Evolutionary conservation across 2,329 filamentous ascomycete genomes (phyloP).

Genomic region (Ceratocystis diversiconidia): DNA sequence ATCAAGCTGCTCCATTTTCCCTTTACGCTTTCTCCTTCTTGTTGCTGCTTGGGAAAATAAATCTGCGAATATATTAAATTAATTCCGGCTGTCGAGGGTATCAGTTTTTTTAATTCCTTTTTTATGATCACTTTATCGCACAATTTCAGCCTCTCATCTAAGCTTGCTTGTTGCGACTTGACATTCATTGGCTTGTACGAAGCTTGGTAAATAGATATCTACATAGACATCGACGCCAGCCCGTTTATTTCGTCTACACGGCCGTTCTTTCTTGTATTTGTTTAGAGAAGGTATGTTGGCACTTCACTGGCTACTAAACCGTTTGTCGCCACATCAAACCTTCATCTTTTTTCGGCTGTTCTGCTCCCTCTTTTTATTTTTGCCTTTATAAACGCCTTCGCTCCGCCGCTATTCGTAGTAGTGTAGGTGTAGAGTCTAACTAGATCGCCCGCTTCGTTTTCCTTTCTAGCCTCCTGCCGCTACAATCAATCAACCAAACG

Average conservation of each 20-base stretch:
- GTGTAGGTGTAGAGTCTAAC: background rate
- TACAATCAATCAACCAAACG: background rate
- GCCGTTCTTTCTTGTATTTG: background rate
- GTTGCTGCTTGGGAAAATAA: background rate
- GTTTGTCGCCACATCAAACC: background rate
- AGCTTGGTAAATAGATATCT: background rate
- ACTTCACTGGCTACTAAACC: background rate
- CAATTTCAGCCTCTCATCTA: background rate
- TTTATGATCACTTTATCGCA: conserved; percentile 4
- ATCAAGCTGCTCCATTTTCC: background rate
- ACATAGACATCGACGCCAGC: background rate
- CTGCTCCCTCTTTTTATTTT: background rate
- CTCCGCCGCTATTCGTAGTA: background rate
- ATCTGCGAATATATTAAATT: background rate
- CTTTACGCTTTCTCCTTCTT: background rate
- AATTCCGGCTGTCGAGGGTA: background rate
- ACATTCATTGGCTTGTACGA: background rate
- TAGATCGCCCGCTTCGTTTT: background rate
- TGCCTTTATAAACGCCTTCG: background rate
- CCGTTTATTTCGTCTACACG: background rate
- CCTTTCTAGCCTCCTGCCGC: background rate
- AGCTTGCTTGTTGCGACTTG: conserved; percentile 1
- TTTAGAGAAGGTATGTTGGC: background rate
- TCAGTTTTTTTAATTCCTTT: background rate
- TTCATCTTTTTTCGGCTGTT: background rate